phyloP scores from a whole-genome alignment of 2,329 filamentous ascomycete genomes.

The Hymenotorrendiella dingleyae region DNA sequence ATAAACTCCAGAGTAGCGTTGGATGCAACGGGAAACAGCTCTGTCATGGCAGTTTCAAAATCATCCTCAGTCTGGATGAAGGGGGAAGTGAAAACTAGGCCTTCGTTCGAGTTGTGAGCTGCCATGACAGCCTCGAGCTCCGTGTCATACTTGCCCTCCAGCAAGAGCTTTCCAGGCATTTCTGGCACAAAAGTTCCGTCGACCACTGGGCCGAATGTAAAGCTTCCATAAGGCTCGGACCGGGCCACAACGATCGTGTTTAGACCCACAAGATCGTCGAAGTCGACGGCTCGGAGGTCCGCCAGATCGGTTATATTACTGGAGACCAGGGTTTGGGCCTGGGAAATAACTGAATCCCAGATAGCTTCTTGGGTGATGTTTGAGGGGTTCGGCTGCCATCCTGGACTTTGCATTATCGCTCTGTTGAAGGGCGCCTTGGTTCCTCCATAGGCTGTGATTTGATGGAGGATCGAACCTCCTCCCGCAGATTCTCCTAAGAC shows the following conservation, averaged over 20 bases:
- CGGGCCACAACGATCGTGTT: conserved; percentile 6
- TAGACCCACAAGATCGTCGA: not conserved
- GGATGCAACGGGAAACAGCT: conserved; percentile 19
- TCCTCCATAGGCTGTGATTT: conserved; percentile 47
- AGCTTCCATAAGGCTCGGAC: conserved; percentile 6
- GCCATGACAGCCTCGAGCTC: conserved; percentile 16
- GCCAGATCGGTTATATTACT: not conserved
- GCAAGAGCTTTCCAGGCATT: conserved; percentile 38
- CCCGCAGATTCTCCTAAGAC: conserved; percentile 47
- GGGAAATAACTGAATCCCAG: conserved; percentile 13
- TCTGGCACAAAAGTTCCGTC: conserved; percentile 43
- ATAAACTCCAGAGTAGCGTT: conserved; percentile 31
- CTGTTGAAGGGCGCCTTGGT: conserved; percentile 36
- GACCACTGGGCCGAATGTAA: conserved; percentile 37
- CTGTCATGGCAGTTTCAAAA: conserved; percentile 3
- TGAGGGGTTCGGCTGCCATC: conserved; percentile 8
- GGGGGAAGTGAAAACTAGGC: conserved; percentile 24
- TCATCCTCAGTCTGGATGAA: conserved; percentile 17
- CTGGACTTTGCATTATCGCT: conserved; percentile 26
- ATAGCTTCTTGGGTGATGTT: conserved; percentile 2
- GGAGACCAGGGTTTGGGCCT: conserved; percentile 8
- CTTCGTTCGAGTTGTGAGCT: conserved; percentile 9
- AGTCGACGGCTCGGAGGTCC: not conserved
- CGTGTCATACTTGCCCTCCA: conserved; percentile 38
- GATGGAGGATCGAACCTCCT: conserved; percentile 47